Evolutionary conservation across 257 asterid genomes (phyloP), one percentile per base, ranked within the genome.

Genomic region (Buddleja alternifolia): DNA sequence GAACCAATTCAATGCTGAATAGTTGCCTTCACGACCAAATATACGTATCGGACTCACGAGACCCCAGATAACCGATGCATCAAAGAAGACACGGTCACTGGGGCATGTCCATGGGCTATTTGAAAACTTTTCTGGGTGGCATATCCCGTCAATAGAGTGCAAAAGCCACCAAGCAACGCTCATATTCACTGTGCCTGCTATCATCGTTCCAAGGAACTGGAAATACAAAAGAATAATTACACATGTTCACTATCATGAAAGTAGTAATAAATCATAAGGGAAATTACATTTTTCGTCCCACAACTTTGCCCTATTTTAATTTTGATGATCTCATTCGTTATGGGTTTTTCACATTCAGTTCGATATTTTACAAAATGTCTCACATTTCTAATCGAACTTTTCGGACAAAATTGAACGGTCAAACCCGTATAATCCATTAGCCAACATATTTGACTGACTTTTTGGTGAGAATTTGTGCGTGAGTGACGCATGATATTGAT

Each of bases 81-180:
- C 90, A 36, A 71, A 89, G 83, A 89, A 87, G 32, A 87, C 90
- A 0, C 58, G 85, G 53, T 89, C 96, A 1, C 21, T 44, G 1
- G 95, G 86, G 47, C 96, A 89, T 0, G 96, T 89, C 96, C 96
- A 87, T 0, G 95, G 95, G 20, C 88, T 87, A 71, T 87, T 78
- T 2, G 85, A 70, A 1, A 60, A 51, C 64, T 78, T 76, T 11
- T 61, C 76, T 7, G 48, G 84, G 45, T 78, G 71, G 69, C 83
- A 78, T 12, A 78, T 78, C 41, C 48, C 34, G 0, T 73, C 60
- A 0, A 78, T 52, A 0, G 79, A 73, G 71, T 78, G 74, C 7
- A 78, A 50, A 2, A 78, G 71, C 83, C 83, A 73, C 79, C 83
- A 78, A 0, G 74, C 83, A 0, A 74, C 77, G 36, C 74, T 53